These are phyloP conservation scores for Tagetes patula DNA, from an alignment of 129 eudicot species.

Conservation along the genomic window DNA sequence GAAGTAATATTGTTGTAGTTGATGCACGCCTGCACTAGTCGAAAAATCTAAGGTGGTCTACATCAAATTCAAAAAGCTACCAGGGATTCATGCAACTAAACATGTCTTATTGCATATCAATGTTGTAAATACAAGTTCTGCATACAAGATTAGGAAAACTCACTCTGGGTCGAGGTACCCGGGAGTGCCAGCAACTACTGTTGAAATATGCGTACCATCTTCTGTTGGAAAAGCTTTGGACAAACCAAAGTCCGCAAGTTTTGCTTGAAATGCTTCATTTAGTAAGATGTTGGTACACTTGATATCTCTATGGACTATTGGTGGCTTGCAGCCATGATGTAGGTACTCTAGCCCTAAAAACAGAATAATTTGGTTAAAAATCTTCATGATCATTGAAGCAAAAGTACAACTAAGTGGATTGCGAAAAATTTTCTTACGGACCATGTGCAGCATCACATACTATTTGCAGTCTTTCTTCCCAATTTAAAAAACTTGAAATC, in stretches of 20 bases:
- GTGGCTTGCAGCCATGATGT: slow-evolving; percentile 60
- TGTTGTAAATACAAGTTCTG: not conserved
- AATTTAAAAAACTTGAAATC: slow-evolving; percentile 28
- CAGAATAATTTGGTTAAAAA: slow-evolving; percentile 1
- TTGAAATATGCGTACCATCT: slow-evolving; percentile 43
- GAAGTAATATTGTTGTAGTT: not conserved
- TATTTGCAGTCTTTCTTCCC: slow-evolving; percentile 52
- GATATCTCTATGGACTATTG: slow-evolving; percentile 63
- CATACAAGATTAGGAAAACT: slow-evolving; percentile 10
- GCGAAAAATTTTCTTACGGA: not conserved
- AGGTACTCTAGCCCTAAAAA: slow-evolving; percentile 54
- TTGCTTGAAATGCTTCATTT: slow-evolving; percentile 45
- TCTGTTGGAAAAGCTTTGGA: slow-evolving; percentile 45
- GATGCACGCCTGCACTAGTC: not conserved
- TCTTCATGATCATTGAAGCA: slow-evolving; percentile 1
- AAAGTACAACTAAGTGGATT: slow-evolving; percentile 1
- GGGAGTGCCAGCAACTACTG: slow-evolving; percentile 50
- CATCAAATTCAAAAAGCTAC: no score
- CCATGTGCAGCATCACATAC: slow-evolving; percentile 61
- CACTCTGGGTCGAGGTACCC: slow-evolving; percentile 70
- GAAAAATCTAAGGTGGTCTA: not conserved
- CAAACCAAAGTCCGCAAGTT: slow-evolving; percentile 63
- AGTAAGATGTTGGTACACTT: slow-evolving; percentile 51
- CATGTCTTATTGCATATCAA: no score
- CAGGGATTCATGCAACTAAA: no score